Evolutionary conservation across 208 protist genomes (phyloP).

Genomic region (Herpetomonas tarakana): DNA sequence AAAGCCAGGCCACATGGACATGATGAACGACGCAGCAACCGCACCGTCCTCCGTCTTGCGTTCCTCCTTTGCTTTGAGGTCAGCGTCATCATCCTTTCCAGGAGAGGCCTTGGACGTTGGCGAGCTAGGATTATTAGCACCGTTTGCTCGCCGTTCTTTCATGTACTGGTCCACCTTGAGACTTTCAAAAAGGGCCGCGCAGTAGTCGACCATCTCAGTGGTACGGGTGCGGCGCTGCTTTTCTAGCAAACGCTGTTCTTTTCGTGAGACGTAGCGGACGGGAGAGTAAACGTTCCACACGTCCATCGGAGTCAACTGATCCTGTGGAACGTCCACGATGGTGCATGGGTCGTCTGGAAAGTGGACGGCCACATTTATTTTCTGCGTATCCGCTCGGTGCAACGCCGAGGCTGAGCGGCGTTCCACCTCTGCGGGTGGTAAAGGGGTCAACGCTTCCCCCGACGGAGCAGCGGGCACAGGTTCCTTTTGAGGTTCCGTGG

Average conservation of each 20-base stretch:
- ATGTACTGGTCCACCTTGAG: conserved; percentile 10
- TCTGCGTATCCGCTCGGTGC: not conserved
- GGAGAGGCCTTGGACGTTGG: not conserved
- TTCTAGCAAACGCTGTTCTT: conserved; percentile 38
- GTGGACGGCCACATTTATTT: not conserved
- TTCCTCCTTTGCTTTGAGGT: not conserved
- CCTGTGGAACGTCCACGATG: conserved; percentile 18
- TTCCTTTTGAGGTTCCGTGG: not conserved
- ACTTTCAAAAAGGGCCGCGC: conserved; percentile 1
- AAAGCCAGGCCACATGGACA: conserved; percentile 49
- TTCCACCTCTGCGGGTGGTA: not conserved
- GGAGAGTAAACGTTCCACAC: conserved; percentile 56
- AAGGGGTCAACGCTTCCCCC: not conserved
- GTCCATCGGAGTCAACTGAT: conserved; percentile 38
- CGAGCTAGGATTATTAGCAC: not conserved
- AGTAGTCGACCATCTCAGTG: conserved; percentile 9
- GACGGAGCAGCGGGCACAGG: not conserved
- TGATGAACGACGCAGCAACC: conserved; percentile 31
- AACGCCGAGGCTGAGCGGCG: not conserved
- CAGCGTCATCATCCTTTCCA: not conserved
- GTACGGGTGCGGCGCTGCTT: conserved; percentile 16
- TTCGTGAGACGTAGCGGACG: conserved; percentile 32
- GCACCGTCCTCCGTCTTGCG: conserved; percentile 4
- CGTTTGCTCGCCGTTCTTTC: conserved; percentile 10
- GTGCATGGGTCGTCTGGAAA: not conserved